Conservation (phyloP, 208 protist genomes). For the Plasmodiophora brassicae region DNA sequence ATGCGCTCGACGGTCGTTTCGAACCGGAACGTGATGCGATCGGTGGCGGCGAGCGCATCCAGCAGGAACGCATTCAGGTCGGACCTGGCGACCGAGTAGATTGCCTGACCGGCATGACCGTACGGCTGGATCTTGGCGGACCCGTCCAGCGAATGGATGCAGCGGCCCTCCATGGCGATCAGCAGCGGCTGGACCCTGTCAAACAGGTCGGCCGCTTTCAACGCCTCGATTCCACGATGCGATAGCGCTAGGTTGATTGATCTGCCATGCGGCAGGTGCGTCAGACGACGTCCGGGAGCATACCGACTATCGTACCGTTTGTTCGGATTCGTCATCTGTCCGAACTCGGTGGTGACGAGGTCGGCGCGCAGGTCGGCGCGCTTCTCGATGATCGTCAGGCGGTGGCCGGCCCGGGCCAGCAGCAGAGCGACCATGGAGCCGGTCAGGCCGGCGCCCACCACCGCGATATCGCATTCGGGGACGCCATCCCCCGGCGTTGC, state of each 20-base stretch:
- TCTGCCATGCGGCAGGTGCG: neutral
- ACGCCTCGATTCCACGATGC: neutral
- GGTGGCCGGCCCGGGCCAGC: neutral
- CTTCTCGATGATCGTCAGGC: neutral
- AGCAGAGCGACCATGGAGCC: neutral
- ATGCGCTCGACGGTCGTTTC: neutral
- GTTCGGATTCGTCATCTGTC: neutral
- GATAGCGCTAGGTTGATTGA: constrained; percentile 36
- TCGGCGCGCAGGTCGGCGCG: neutral
- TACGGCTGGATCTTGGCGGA: neutral
- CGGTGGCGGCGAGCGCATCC: neutral
- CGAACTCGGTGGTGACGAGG: neutral
- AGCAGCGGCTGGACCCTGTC: neutral
- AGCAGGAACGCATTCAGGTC: neutral
- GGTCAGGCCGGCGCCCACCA: constrained; percentile 30
- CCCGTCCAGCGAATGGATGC: neutral
- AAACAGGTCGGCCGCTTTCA: constrained; percentile 15
- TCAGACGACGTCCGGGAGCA: neutral
- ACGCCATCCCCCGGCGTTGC: no score
- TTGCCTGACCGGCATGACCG: constrained; percentile 15
- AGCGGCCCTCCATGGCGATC: constrained; percentile 22
- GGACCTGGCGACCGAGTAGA: constrained; percentile 6
- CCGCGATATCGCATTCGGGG: no score
- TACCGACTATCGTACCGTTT: neutral
- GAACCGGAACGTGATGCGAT: neutral